Percentiles rank a stretch among this genome's conserved stretches.
These are phyloP conservation scores for Amylocarpus encephaloides DNA, from an alignment of 2,329 filamentous ascomycete species.

Conservation along the genomic window DNA sequence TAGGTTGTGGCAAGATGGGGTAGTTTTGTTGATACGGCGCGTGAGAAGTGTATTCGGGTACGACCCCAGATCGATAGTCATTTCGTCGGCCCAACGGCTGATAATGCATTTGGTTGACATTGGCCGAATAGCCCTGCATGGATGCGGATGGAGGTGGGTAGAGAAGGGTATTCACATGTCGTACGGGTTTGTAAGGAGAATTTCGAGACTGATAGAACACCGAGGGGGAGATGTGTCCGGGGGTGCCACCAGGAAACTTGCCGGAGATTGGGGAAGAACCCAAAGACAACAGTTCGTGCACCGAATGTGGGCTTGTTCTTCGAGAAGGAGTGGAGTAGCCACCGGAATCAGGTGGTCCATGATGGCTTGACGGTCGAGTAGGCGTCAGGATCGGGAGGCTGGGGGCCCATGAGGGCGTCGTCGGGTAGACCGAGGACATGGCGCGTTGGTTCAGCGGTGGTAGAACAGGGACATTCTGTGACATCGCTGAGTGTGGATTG, in stretches of 20 bases:
- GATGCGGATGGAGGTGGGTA: slow-evolving; percentile 79
- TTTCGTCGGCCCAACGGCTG: slow-evolving; percentile 66
- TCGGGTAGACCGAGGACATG: slow-evolving; percentile 70
- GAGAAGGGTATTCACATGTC: slow-evolving; percentile 82
- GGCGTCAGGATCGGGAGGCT: slow-evolving; percentile 34
- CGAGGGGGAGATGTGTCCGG: slow-evolving; percentile 62
- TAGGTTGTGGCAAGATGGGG: slow-evolving; percentile 31
- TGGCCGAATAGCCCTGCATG: slow-evolving; percentile 67
- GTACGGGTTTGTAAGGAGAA: slow-evolving; percentile 88
- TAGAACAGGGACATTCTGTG: slow-evolving; percentile 25
- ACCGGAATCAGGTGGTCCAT: slow-evolving; percentile 17
- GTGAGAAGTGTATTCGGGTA: slow-evolving; percentile 49
- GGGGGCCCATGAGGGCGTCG: slow-evolving; percentile 43
- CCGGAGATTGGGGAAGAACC: slow-evolving; percentile 33
- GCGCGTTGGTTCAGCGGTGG: slow-evolving; percentile 43
- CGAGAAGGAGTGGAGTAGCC: slow-evolving; percentile 32
- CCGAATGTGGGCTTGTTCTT: slow-evolving; percentile 29
- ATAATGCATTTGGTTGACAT: slow-evolving; percentile 68
- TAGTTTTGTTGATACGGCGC: slow-evolving; percentile 22
- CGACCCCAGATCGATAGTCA: slow-evolving; percentile 62
- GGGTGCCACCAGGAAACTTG: slow-evolving; percentile 40
- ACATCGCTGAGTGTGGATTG: slow-evolving; percentile 15
- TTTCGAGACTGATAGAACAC: slow-evolving; percentile 81
- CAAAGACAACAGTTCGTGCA: slow-evolving; percentile 30
- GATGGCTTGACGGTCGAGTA: slow-evolving; percentile 19